phyloP scores from a whole-genome alignment of 2,329 filamentous ascomycete genomes.

The Hypoxylon sp. region DNA sequence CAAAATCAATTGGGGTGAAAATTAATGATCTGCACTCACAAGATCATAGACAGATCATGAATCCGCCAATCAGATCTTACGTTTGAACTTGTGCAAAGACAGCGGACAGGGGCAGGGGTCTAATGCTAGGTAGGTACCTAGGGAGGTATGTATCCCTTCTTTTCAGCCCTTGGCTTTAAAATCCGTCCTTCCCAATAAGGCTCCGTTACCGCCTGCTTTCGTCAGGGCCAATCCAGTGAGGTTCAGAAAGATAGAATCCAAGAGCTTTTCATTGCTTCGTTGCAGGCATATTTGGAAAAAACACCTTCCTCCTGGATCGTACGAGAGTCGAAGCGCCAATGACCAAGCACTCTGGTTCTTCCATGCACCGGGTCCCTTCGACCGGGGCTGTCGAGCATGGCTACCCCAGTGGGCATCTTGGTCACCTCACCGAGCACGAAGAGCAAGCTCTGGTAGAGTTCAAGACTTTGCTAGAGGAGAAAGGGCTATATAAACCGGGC shows the following conservation, averaged over 20 bases:
- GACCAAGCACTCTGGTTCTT: constrained; percentile 40
- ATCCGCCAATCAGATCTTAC: constrained; percentile 28
- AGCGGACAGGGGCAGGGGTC: constrained; percentile 26
- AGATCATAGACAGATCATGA: constrained; percentile 35
- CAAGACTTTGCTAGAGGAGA: constrained; percentile 74
- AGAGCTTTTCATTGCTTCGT: constrained; percentile 3
- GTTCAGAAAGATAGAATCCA: constrained; percentile 11
- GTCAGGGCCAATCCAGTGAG: neutral
- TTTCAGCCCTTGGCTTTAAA: constrained; percentile 27
- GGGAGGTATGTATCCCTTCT: constrained; percentile 13
- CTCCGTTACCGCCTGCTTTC: constrained; percentile 22
- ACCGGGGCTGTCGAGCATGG: constrained; percentile 55
- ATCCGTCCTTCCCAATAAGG: constrained; percentile 1
- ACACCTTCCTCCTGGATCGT: constrained; percentile 11
- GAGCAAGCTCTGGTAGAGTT: constrained; percentile 76
- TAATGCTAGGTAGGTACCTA: constrained; percentile 4
- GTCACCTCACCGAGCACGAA: constrained; percentile 79
- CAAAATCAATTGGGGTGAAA: constrained; percentile 11
- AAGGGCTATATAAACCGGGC: constrained; percentile 71
- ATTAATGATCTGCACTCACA: constrained; percentile 23
- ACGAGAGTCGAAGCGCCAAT: constrained; percentile 28
- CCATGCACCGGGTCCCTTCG: constrained; percentile 51
- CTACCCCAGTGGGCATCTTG: constrained; percentile 83
- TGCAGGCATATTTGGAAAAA: neutral
- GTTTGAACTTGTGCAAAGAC: constrained; percentile 28